Conservation (phyloP, 1,284 basidiomycete genomes). For the Coriolopsis trogii region DNA sequence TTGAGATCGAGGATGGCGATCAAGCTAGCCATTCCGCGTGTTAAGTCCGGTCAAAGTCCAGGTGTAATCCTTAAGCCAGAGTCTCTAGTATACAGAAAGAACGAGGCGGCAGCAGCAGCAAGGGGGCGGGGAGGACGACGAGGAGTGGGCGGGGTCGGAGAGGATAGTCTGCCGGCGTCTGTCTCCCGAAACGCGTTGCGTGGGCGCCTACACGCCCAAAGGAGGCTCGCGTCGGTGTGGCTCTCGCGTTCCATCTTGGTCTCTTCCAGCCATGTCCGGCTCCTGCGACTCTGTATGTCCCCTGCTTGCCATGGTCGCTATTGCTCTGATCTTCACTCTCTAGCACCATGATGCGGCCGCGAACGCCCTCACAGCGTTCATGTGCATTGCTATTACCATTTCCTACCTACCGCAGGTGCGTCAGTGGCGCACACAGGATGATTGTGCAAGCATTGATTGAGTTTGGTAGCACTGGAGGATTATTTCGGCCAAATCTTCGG, state of each 20-base stretch:
- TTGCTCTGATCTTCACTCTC: neutral
- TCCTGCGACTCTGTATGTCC: constrained; percentile 17
- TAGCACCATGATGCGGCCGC: constrained; percentile 80
- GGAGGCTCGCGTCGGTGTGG: constrained; percentile 16
- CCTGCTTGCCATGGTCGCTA: neutral
- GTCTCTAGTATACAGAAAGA: too few relatives aligned
- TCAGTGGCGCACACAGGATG: neutral
- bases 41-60: too few relatives aligned
- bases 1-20: constrained; percentile 98
- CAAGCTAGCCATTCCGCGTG: constrained; percentile 58
- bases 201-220: constrained; percentile 12
- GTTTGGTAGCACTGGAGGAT: constrained; percentile 68
- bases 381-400: constrained; percentile 81
- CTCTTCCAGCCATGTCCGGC: constrained; percentile 17
- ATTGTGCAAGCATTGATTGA: neutral
- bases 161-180: neutral
- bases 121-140: neutral
- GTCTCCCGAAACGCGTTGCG: neutral
- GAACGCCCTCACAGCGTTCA: constrained; percentile 70
- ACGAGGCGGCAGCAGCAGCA: too few relatives aligned
- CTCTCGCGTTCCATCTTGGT: constrained; percentile 11
- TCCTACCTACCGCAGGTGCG: constrained; percentile 89
- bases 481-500: constrained; percentile 74
- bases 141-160: neutral
- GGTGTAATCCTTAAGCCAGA: too few relatives aligned